Base-by-base conservation (phyloP, 495 filamentous ascomycete genomes). In the Xylaria nigripes region DNA sequence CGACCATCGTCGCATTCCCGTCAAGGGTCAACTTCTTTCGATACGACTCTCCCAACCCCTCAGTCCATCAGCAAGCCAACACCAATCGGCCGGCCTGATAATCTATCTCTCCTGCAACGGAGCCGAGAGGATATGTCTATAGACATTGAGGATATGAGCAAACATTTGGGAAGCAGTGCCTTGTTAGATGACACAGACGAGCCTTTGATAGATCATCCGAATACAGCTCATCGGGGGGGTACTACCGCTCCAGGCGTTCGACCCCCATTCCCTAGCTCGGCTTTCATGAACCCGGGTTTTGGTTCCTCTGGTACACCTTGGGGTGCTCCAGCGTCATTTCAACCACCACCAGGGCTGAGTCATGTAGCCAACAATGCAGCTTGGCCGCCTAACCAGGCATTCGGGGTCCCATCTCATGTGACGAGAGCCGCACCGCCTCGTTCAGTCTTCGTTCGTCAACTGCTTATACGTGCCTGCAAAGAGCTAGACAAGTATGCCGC, bases 81-180 rank as follows among this genome's bases (percentile, higher is more conserved):
- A 22, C 92, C 92, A 5, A 97, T 97, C 51, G 86, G 90, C 54
- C 81, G 90, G 34, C 91, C 93, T 1, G 83, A 83, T 19, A 97
- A 90, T 68, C 82, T 85, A 18, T 74, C 76, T 18, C 67, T 72
- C 10, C 68, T 70, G 2, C 73, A 72, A 48, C 65, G 65, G 27
- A 56, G 48, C 22, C 73, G 32, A 8, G 32, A 69, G 42, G 70
- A 86, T 50, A 61, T 64, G 22, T 56, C 61, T 18, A 87, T 57
- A 1, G 64, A 64, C 48, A 61, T 67, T 32, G 89, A 96, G 50
- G 82, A 90, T 49, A 72, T 94, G 43, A 87, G 81, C 51, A 78
- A 83, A 46, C 89, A 91, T 64, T 78, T 98, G n/a, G 94, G 93
- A 9, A 96, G 92, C 70, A 90, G 86, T 66, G 92, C 91, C 8